These are phyloP conservation scores for Bolboschoenus planiculmis DNA, from an alignment of 176 grass and related monocot genomes.

Conservation along the genomic window DNA sequence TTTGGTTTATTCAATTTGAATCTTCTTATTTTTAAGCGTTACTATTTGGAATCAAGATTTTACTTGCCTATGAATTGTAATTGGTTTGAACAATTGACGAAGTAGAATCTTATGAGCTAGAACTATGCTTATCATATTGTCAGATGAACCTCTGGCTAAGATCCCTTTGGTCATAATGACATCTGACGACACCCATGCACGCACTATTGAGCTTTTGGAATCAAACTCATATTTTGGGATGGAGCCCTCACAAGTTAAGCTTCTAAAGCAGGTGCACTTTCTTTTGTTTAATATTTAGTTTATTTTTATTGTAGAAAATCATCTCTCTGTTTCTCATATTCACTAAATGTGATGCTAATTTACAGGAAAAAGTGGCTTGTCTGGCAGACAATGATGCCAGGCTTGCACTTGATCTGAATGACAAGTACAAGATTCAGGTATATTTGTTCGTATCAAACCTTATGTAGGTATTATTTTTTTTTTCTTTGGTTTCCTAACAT, in stretches of 20 bases:
- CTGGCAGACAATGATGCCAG: slow-evolving; percentile 82
- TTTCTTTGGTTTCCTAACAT: neutral
- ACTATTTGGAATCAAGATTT: neutral
- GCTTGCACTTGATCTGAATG: slow-evolving; percentile 79
- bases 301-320: neutral
- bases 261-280: slow-evolving; percentile 78
- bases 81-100: neutral
- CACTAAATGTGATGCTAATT: slow-evolving; percentile 2
- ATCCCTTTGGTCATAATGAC: slow-evolving; percentile 98
- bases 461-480: neutral
- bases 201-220: slow-evolving; percentile 67
- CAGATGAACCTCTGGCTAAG: slow-evolving; percentile 39
- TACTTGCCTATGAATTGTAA: neutral
- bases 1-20: neutral
- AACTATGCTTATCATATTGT: neutral
- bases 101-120: neutral
- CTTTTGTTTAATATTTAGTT: neutral
- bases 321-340: neutral
- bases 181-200: slow-evolving; percentile 84
- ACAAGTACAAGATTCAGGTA: slow-evolving; percentile 99
- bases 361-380: slow-evolving; percentile 95
- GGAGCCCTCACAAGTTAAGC: slow-evolving; percentile 76
- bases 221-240: slow-evolving; percentile 93
- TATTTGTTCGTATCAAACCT: neutral
- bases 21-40: neutral